Evolutionary conservation across 768 basidiomycete genomes (phyloP), one percentile per base, ranked within the genome.

Genomic region (Tylopilus intermedius): DNA sequence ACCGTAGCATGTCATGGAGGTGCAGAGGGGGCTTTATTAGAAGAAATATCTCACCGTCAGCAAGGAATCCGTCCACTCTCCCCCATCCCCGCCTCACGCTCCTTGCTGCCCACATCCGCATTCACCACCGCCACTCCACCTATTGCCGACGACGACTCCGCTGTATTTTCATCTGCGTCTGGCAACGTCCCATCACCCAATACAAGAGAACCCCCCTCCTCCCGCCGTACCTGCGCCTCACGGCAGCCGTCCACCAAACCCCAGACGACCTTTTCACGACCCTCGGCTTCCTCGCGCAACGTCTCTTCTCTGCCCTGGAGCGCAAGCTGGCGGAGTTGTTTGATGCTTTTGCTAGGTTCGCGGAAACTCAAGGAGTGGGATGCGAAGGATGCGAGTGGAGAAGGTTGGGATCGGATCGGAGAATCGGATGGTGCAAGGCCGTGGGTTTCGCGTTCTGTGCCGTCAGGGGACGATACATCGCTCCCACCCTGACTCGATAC

Each of bases 201-300:
- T 0, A 11, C 32, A 37, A 41, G 22, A 15, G 32, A 10, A 1
- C 15, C 48, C 24, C 18, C 35, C 18, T 39, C 53, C 46, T 43
- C 56, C 21, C 26, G 51, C 5, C 35, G 27, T 44, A 26, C 7
- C 32, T 24, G 38, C 6, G 8, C 35, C 13, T 53, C 55, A 5
- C 43, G 32, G 50, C 15, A 47, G 0, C 43, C 30, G 14, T 58
- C 53, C n/a, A 47, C 57, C 18, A 24, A 46, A 0, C 71, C 69
- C 65, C 67, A 72, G 21, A 79, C 76, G 55, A 79, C 66, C 63
- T 78, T 80, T 27, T 73, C 74, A 60, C 67, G 72, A 0, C 77
- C 80, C 42, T 63, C 69, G 29, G 77, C 71, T 33, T 64, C 64
- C 49, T 73, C 53, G n/a, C 66, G 59, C 46, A 73, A 61, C 3